Percentiles rank a stretch among this genome's conserved stretches.
Conservation (phyloP, 306 rosid genomes). For the Trifolium pratense region DNA sequence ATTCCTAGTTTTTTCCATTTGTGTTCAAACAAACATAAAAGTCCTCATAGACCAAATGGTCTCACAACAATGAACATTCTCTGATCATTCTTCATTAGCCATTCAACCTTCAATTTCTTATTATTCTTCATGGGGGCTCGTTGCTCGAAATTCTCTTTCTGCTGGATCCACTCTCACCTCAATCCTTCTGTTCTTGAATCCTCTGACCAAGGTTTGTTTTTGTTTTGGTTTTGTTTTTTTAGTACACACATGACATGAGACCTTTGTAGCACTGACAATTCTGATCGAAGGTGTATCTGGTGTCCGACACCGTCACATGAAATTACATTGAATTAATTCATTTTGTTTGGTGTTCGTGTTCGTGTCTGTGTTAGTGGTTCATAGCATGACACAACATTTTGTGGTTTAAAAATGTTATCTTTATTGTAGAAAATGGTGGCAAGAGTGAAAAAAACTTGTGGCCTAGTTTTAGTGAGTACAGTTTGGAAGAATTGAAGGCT, state of each 20-base stretch:
- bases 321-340: not conserved
- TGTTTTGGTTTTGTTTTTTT: not conserved
- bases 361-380: not conserved
- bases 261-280: not conserved
- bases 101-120: constrained; percentile 25
- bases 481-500: constrained; percentile 68
- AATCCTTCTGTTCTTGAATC: constrained; percentile 81
- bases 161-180: constrained; percentile 85
- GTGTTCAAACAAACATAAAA: constrained; percentile 35
- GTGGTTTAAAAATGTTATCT: not conserved
- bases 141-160: constrained; percentile 87
- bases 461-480: constrained; percentile 76
- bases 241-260: not conserved
- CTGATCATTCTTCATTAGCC: constrained; percentile 40
- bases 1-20: constrained; percentile 36
- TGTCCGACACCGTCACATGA: not conserved
- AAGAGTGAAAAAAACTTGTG: constrained; percentile 56
- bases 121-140: constrained; percentile 77
- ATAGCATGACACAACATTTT: not conserved
- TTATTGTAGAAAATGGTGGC: constrained; percentile 75
- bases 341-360: not conserved
- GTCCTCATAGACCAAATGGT: constrained; percentile 35
- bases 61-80: constrained; percentile 43
- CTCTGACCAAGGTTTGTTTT: constrained; percentile 70
- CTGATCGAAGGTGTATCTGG: not conserved